Percentiles rank a stretch among this genome's conserved stretches.
These are phyloP conservation scores for Trichothecium sympodiale DNA, from an alignment of 2,329 filamentous ascomycete genomes.

Conservation along the genomic window DNA sequence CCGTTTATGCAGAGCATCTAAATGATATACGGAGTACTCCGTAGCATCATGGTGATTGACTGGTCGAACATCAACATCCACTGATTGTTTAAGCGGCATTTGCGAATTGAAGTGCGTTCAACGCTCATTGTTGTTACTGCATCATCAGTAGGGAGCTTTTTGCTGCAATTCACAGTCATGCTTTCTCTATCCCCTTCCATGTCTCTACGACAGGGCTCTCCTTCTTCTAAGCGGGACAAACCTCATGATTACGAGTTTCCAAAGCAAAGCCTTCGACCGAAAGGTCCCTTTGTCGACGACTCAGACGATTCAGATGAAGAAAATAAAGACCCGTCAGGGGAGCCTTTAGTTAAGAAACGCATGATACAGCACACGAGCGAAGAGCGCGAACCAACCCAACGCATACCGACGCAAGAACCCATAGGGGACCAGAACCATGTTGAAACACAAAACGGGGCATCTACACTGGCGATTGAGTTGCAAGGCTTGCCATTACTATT, in stretches of 20 bases:
- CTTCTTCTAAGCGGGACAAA: constrained; percentile 21
- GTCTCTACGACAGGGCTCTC: constrained; percentile 38
- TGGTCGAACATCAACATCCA: too few species aligned
- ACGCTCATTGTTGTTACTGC: too few species aligned
- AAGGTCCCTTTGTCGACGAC: constrained; percentile 27
- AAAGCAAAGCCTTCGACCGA: constrained; percentile 20
- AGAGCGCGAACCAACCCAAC: not conserved
- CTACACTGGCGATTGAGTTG: too few species aligned
- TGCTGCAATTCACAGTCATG: constrained; percentile 29
- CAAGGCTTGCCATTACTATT: not conserved
- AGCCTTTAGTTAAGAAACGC: constrained; percentile 17
- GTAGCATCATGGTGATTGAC: too few species aligned
- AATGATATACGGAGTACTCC: too few species aligned
- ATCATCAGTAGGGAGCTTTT: too few species aligned
- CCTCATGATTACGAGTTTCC: constrained; percentile 20
- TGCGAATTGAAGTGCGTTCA: too few species aligned
- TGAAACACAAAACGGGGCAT: not conserved
- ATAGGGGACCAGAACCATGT: not conserved
- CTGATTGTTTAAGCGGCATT: too few species aligned
- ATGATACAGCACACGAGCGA: constrained; percentile 16
- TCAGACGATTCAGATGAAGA: constrained; percentile 18
- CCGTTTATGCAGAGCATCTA: too few species aligned
- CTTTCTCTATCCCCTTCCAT: constrained; percentile 49
- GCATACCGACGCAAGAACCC: not conserved
- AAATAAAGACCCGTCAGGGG: constrained; percentile 3